Conservation (phyloP, 2,329 filamentous ascomycete species). For the Xylariaceae sp. region DNA sequence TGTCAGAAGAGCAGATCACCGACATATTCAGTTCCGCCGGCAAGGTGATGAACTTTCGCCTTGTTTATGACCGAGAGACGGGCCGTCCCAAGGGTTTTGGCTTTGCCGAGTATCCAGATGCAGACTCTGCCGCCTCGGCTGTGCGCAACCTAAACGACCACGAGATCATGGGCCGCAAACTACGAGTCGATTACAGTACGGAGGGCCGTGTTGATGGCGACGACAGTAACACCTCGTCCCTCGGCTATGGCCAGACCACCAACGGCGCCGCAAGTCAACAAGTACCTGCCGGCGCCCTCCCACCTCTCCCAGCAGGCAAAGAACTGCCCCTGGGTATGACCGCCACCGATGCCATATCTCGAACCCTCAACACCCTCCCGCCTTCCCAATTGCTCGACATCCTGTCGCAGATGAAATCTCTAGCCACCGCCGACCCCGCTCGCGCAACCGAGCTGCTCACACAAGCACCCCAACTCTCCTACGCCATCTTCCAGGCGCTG, state of each 20-base stretch:
- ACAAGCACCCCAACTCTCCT: slow-evolving; percentile 87
- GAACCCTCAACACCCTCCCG: slow-evolving; percentile 81
- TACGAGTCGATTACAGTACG: slow-evolving; percentile 94
- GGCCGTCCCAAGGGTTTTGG: slow-evolving; percentile 94
- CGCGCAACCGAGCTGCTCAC: slow-evolving; percentile 82
- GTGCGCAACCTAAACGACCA: slow-evolving; percentile 94
- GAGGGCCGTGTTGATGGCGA: slow-evolving; percentile 74
- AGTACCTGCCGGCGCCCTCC: slow-evolving; percentile 54
- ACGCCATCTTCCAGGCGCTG: slow-evolving; percentile 91
- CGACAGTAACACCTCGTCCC: slow-evolving; percentile 33
- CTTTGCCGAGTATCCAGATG: slow-evolving; percentile 92
- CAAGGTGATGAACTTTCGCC: slow-evolving; percentile 83
- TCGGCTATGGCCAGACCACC: slow-evolving; percentile 19
- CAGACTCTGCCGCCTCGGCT: slow-evolving; percentile 81
- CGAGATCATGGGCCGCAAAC: slow-evolving; percentile 90
- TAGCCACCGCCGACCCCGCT: slow-evolving; percentile 76
- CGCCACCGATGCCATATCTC: slow-evolving; percentile 86
- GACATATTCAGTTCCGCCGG: slow-evolving; percentile 90
- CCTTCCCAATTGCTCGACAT: slow-evolving; percentile 89
- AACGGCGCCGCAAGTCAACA: slow-evolving; percentile 31
- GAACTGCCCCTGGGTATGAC: slow-evolving; percentile 79
- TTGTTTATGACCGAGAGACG: slow-evolving; percentile 94
- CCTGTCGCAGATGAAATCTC: slow-evolving; percentile 86
- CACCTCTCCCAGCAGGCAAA: slow-evolving; percentile 77
- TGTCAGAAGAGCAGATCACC: slow-evolving; percentile 93